phyloP scores from a whole-genome alignment of 208 protist species.

The Porcisia hertigi region DNA sequence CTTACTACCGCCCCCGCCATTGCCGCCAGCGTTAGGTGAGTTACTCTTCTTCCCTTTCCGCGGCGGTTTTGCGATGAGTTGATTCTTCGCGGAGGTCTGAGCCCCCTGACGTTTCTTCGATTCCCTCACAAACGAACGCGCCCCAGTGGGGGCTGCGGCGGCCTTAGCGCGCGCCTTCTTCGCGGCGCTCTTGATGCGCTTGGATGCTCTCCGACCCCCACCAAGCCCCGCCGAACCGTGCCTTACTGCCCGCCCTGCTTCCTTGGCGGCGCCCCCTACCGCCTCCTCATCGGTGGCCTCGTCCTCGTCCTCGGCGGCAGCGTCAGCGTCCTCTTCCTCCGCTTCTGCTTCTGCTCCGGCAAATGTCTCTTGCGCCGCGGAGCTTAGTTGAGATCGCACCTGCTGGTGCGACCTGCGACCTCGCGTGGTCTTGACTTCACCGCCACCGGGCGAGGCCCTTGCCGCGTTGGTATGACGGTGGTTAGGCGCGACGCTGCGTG shows the following conservation, averaged over 20 bases:
- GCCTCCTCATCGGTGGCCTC: background rate
- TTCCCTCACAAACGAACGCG: background rate
- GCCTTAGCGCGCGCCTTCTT: background rate
- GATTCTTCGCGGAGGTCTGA: background rate
- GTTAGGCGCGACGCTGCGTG: background rate
- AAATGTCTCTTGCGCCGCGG: background rate
- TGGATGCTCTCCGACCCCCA: slow-evolving; percentile 1
- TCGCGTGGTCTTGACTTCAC: background rate
- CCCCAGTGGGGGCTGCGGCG: too few relatives aligned
- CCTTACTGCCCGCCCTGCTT: background rate
- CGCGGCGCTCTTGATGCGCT: slow-evolving; percentile 3
- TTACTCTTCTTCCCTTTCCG: background rate
- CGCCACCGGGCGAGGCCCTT: background rate
- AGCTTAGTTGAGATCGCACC: background rate
- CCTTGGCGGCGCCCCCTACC: background rate
- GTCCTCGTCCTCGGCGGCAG: background rate
- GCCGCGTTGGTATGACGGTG: background rate
- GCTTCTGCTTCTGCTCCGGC: background rate
- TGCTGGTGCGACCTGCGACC: background rate
- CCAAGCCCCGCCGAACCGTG: background rate
- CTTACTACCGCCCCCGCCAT: background rate
- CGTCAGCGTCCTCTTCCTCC: background rate
- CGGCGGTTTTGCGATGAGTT: background rate
- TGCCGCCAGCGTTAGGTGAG: background rate
- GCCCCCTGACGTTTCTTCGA: background rate